Evolutionary conservation across 495 filamentous ascomycete genomes (phyloP), one percentile per base, ranked within the genome.

Genomic region (Choiromyces venosus): DNA sequence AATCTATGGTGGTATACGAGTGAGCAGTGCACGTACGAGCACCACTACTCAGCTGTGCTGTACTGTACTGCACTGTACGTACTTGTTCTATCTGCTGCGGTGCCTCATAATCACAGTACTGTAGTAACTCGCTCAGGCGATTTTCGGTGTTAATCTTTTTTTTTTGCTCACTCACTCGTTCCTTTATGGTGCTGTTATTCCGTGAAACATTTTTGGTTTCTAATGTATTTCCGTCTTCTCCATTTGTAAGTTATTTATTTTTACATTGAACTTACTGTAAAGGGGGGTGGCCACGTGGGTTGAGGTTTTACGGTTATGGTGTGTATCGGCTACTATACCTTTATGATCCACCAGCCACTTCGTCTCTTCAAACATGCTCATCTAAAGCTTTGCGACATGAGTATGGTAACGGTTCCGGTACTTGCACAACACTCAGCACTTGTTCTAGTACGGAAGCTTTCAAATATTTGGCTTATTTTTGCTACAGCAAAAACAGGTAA

Each of bases 351-450:
- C 64, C 36, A 73, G 52, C 40, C 73, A 71, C 69, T 67, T 74
- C 73, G 73, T 74, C 71, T 75, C 67, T 40, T 73, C 72, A 70
- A 73, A 73, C 67, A 70, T 39, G 73, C 66, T 65, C 37, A 42
- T 72, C 56, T 64, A 35, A 52, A 46, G 38, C 1, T 25, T 52
- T 21, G 12, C 46, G 46, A 16, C 10, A 10, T 61, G 52, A 29
- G 52, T 61, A 25, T 29, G 25, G n/a, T 29, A 8, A 61, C 52
- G 9, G n/a, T 61, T 14, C 25, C n/a, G 37, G 52, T 44, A 71
- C 46, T 74, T 65, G 64, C 37, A n/a, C n/a, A n/a, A n/a, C n/a
- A 39, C 46, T 33, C 19, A 52, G 71, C 9, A 38, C 14, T 18
- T 38, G 64, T 44, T 35, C 38, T 18, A 72, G 71, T 35, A 29